These are phyloP conservation scores for Pulchroboletus neoregius DNA, from an alignment of 1,284 basidiomycete species.

Conservation along the genomic window DNA sequence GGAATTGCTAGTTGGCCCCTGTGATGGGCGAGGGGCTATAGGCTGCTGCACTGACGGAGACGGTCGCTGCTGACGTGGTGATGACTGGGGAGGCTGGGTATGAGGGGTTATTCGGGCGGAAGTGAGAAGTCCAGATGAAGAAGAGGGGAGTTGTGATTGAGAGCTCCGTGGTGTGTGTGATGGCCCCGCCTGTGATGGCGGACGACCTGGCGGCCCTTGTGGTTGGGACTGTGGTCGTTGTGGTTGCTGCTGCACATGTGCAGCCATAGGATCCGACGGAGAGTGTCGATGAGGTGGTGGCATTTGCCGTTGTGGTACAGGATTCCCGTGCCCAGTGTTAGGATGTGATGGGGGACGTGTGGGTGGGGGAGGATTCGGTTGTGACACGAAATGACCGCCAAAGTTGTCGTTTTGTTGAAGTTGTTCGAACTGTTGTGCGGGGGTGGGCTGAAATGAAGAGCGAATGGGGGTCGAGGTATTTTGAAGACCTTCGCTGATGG, in stretches of 20 bases:
- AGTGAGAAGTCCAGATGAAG: constrained; percentile 28
- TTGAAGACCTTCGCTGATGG: constrained; percentile 40
- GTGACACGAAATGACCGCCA: constrained; percentile 33
- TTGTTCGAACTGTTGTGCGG: constrained; percentile 54
- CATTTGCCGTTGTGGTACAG: constrained; percentile 32
- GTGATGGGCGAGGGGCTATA: constrained; percentile 38
- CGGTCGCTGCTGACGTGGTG: constrained; percentile 34
- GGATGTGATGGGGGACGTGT: constrained; percentile 47
- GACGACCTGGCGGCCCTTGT: constrained; percentile 37
- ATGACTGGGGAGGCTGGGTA: constrained; percentile 31
- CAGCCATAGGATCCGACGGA: constrained; percentile 39
- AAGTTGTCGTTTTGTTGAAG: constrained; percentile 42
- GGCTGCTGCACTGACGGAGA: constrained; percentile 36
- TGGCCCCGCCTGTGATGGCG: constrained; percentile 35
- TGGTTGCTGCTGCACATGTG: constrained; percentile 38
- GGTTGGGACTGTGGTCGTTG: constrained; percentile 51
- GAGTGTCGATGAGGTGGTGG: constrained; percentile 41
- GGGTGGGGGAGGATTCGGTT: constrained; percentile 35
- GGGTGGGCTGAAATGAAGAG: constrained; percentile 46
- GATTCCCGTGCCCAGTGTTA: constrained; percentile 27
- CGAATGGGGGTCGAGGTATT: constrained; percentile 38
- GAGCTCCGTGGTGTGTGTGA: constrained; percentile 37
- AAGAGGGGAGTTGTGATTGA: constrained; percentile 34
- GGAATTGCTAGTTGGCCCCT: constrained; percentile 23
- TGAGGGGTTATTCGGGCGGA: constrained; percentile 33